Base-by-base conservation (phyloP, 2,329 filamentous ascomycete genomes). In the Trematosphaeria pertusa region DNA sequence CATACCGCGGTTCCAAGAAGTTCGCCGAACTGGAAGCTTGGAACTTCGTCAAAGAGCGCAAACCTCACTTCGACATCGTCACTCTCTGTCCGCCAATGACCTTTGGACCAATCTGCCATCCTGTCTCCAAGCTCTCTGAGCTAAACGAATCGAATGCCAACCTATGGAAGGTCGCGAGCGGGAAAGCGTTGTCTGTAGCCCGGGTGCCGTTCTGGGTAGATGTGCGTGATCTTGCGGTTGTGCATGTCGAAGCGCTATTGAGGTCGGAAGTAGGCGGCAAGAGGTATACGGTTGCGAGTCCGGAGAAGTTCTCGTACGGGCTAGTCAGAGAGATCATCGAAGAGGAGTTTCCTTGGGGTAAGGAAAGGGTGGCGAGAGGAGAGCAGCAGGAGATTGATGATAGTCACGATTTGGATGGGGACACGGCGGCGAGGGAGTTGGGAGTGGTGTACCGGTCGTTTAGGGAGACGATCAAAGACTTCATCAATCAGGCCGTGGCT, bases 221-320 rank as follows among this genome's bases (percentile, higher is more conserved):
- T 48, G 78, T 76, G 0, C 60, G 78, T 4, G 77, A 80, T 51
- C 57, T 80, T 1, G 77, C 77, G 0, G 48, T 58, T 10, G 76
- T 74, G 0, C 78, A 80, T 52, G 71, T 77, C 1, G 69, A 73
- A 33, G 75, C 77, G 1, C 55, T 78, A 2, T 24, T 78, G 10
- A 59, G 55, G 2, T 62, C 62, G 0, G 70, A 71, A 3, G 73
- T 61, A 1, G 70, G 69, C 0, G 70, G 70, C 0, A 75, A 74
- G 51, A 58, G 78, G 33, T 80, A 71, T 46, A 63, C 71, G 1
- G 66, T 72, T 12, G 70, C 71, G 0, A 68, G 74, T 0, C 69
- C 74, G 0, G 74, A 80, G 51, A 64, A 67, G 4, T 81, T 80
- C 43, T 75, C 75, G 0, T 81, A 80, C 52, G 73, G 66, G 0